Base-by-base conservation (phyloP, 257 asterid genomes). In the Solanum habrochaites region DNA sequence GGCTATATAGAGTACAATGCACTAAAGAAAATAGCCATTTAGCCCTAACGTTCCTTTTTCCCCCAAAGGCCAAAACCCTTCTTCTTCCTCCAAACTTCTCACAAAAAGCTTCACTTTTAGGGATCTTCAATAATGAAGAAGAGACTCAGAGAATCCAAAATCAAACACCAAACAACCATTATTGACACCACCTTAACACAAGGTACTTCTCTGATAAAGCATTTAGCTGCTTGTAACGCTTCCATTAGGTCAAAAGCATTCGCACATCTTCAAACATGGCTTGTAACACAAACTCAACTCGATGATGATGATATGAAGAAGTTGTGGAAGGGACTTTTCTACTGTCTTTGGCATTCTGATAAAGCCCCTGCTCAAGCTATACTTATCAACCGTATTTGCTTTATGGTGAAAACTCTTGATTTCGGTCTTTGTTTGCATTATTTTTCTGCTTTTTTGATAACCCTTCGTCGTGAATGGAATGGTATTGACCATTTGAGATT, bases 261-360 rank as follows among this genome's bases (percentile, higher is more conserved):
- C 70, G 91, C 90, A 83, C 93, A 92, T 29, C 91, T 95, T 43
- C 95, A 94, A 82, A 67, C 95, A 0, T 96, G 99, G 98, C 94
- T 95, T 47, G 86, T 89, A 16, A 80, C 95, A 1, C 90, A 93
- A 47, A 47, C 95, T 23, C 89, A 87, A 45, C 90, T 95, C 47
- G 73, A 95, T 25, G 95, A 97, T 10, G 89, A 91, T 75, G 98
- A 97, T 77, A 89, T 96, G 90, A 92, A 90, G 88, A 96, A 94
- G 93, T 88, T 97, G 5, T 96, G 99, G 99, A 97, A 97, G 42
- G 98, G 98, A 10, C 95, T 97, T 9, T 97, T 97, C 70, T 97
- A 96, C 88, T 96, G 98, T 89, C 89, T 97, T 16, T 95, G 99
- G 99, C 99, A 95, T 89, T 89, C 97, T 18, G 99, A 96, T 88